Evolutionary conservation across 2,329 filamentous ascomycete genomes (phyloP).

Genomic region (Penicillium griseofulvum): DNA sequence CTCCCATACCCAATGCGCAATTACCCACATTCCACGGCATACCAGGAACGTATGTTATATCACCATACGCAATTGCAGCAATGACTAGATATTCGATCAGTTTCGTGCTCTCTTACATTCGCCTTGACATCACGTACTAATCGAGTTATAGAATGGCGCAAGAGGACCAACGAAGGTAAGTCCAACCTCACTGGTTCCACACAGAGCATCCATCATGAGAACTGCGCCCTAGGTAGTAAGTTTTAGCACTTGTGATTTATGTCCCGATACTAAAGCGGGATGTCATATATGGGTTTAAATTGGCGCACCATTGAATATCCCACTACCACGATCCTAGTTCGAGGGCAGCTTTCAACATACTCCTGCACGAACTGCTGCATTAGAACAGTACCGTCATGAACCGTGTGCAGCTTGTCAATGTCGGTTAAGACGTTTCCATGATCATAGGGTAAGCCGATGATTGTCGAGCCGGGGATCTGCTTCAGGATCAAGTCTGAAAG

Average conservation of each 20-base stretch:
- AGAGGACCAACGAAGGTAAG: slow-evolving; percentile 12
- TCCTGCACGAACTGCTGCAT: slow-evolving; percentile 24
- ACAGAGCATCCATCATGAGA: slow-evolving; percentile 24
- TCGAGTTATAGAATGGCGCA: slow-evolving; percentile 14
- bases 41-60: slow-evolving; percentile 19
- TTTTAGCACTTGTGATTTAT: neutral
- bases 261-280: neutral
- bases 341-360: slow-evolving; percentile 20
- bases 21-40: slow-evolving; percentile 17
- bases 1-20: slow-evolving; percentile 19
- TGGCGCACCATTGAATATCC: slow-evolving; percentile 24
- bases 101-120: neutral
- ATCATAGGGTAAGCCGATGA: slow-evolving; percentile 21
- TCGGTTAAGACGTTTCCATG: slow-evolving; percentile 10
- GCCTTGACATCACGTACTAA: slow-evolving; percentile 4
- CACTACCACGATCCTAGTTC: slow-evolving; percentile 20
- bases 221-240: slow-evolving; percentile 16
- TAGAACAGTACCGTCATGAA: slow-evolving; percentile 14
- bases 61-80: slow-evolving; percentile 21
- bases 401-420: slow-evolving; percentile 16
- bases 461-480: slow-evolving; percentile 23
- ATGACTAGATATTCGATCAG: slow-evolving; percentile 11
- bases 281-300: neutral
- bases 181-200: slow-evolving; percentile 23
- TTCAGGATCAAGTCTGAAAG: slow-evolving; percentile 22